These are phyloP conservation scores for Pseudozyma thailandica DNA, from an alignment of 1,284 basidiomycete genomes.

Conservation along the genomic window DNA sequence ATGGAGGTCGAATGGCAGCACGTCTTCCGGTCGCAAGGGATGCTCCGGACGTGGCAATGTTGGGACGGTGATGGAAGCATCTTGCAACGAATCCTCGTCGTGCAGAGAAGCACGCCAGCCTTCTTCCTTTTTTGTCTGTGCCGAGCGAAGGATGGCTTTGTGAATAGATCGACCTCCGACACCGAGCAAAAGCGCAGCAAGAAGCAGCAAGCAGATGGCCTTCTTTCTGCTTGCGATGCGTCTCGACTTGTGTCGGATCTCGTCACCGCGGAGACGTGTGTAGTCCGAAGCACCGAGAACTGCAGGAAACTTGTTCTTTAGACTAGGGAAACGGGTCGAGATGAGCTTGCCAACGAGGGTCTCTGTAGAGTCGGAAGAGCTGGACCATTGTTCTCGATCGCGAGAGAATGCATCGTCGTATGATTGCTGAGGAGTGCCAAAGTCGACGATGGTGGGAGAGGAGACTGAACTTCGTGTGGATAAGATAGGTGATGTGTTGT, in stretches of 20 bases:
- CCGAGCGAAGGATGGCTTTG: not conserved
- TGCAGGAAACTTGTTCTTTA: constrained; percentile 15
- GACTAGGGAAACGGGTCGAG: constrained; percentile 12
- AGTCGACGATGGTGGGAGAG: constrained; percentile 17
- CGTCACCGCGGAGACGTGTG: constrained; percentile 11
- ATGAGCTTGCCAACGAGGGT: constrained; percentile 17
- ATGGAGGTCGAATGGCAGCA: constrained; percentile 33
- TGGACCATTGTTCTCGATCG: constrained; percentile 8
- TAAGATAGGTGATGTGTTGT: constrained; percentile 3
- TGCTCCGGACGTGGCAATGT: constrained; percentile 22
- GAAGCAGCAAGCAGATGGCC: constrained; percentile 13
- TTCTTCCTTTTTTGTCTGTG: not conserved
- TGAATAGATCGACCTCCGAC: constrained; percentile 8
- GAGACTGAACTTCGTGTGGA: constrained; percentile 22
- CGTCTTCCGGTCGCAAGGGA: constrained; percentile 11
- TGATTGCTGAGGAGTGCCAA: not conserved
- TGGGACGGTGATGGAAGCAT: constrained; percentile 20
- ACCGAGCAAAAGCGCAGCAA: constrained; percentile 28
- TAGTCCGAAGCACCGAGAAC: constrained; percentile 9
- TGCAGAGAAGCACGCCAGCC: constrained; percentile 12
- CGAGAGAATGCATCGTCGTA: not conserved
- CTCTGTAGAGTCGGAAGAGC: constrained; percentile 16
- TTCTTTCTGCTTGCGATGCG: constrained; percentile 8
- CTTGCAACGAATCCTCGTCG: constrained; percentile 36
- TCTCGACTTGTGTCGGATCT: not conserved